Conservation (phyloP, 495 filamentous ascomycete genomes). For the Usnea hakonensis region DNA sequence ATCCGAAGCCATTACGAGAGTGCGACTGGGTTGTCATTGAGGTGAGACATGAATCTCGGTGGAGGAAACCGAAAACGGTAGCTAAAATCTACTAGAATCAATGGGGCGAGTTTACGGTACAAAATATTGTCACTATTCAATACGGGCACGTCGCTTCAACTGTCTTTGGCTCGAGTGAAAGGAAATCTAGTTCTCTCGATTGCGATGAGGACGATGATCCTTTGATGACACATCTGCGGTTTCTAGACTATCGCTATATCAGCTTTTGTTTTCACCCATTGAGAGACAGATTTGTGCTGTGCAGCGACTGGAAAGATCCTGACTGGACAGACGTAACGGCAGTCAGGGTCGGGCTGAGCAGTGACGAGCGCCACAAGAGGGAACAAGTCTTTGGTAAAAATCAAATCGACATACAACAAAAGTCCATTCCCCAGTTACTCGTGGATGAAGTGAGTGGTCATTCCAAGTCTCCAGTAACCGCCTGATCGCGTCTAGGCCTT, state of each 20-base stretch:
- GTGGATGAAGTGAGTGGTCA: slow-evolving; percentile 69
- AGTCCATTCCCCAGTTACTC: slow-evolving; percentile 71
- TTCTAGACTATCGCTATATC: slow-evolving; percentile 87
- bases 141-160: slow-evolving; percentile 82
- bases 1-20: slow-evolving; percentile 54
- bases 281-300: slow-evolving; percentile 77
- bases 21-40: slow-evolving; percentile 90
- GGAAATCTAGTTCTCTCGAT: slow-evolving; percentile 39
- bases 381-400: slow-evolving; percentile 85
- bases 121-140: slow-evolving; percentile 52
- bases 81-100: slow-evolving; percentile 54
- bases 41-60: slow-evolving; percentile 33
- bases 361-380: slow-evolving; percentile 77
- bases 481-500: slow-evolving; percentile 52
- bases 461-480: neutral
- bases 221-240: slow-evolving; percentile 58
- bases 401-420: slow-evolving; percentile 83
- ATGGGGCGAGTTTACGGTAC: slow-evolving; percentile 82
- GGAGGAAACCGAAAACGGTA: slow-evolving; percentile 8
- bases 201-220: slow-evolving; percentile 85
- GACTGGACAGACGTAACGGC: slow-evolving; percentile 69
- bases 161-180: slow-evolving; percentile 64
- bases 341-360: slow-evolving; percentile 78
- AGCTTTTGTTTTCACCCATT: slow-evolving; percentile 85
- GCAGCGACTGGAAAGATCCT: slow-evolving; percentile 89